phyloP scores from a whole-genome alignment of 805 yeast species.

The Candida qinlingensis region DNA sequence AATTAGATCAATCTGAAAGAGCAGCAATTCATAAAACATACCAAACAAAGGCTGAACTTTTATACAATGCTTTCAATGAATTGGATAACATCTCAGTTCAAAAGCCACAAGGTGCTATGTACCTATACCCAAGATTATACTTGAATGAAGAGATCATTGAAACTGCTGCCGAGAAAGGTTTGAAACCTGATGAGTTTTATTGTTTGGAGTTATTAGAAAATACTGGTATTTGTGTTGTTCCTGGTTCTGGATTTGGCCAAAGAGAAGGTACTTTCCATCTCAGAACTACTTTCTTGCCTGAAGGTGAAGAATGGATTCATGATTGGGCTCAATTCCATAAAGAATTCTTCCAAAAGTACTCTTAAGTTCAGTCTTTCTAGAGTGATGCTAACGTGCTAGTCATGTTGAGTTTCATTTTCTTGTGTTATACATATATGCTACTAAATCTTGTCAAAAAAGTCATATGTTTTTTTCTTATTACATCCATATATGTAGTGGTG shows the following conservation, averaged over 20 bases:
- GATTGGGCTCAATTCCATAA: conserved; percentile 77
- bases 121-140: conserved; percentile 77
- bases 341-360: conserved; percentile 42
- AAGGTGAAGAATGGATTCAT: conserved; percentile 85
- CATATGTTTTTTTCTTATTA: background rate
- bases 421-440: too few relatives aligned
- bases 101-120: conserved; percentile 97
- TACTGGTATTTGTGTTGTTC: conserved; percentile 96
- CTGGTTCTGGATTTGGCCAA: conserved; percentile 97
- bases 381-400: too few relatives aligned
- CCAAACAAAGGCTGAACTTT: conserved; percentile 51
- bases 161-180: conserved; percentile 50
- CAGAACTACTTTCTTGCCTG: conserved; percentile 95
- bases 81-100: conserved; percentile 85
- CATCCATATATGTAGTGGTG: background rate
- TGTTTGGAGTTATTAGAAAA: conserved; percentile 75
- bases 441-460: too few relatives aligned
- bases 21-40: conserved; percentile 56
- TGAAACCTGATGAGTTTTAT: conserved; percentile 81
- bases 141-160: conserved; percentile 60
- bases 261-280: conserved; percentile 83
- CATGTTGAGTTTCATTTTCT: too few relatives aligned
- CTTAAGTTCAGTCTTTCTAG: background rate
- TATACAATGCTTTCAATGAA: conserved; percentile 64
- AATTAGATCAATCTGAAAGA: conserved; percentile 59